Base-by-base conservation (phyloP, 495 filamentous ascomycete genomes). In the Baudoinia panamericana region DNA sequence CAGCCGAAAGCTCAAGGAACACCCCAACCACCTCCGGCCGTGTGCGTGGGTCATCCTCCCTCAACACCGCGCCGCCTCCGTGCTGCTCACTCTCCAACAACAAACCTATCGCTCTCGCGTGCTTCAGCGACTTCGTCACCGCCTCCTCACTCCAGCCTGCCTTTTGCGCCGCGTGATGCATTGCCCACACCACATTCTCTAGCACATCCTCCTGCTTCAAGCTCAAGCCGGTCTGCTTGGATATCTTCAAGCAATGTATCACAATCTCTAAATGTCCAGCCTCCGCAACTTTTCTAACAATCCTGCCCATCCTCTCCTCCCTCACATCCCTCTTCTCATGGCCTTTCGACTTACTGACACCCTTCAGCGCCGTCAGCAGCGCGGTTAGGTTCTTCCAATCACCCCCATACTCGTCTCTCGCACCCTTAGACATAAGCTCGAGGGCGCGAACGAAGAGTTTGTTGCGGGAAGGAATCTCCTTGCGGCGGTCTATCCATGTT, bases 341-440 rank as follows among this genome's bases (percentile, higher is more conserved):
- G n/a, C n/a, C n/a, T n/a, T n/a, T n/a, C n/a, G n/a, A n/a, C n/a
- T n/a, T n/a, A n/a, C n/a, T n/a, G n/a, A n/a, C n/a, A 20, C 18
- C 29, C 23, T 54, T 30, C 25, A 58, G 40, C 5, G 50, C 62
- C 20, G 48, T 48, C 26, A 66, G 32, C 45, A 64, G 38, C 6
- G 40, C 34, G 11, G 56, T 35, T 24, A 64, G 36, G 35, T 60
- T 62, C 9, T 58, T 40, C 54, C 56, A 64, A 33, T 59, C 63
- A 11, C 43, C 31, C 2, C 30, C 35, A n/a, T n/a, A n/a, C n/a
- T n/a, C n/a, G n/a, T n/a, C n/a, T 12, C 44, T 35, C 11, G 41
- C 35, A 1, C 32, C 36, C 12, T 51, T 34, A 36, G 28, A 24
- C 39, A 55, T 52, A 9, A 56, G 24, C 1, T 50, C 39, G 12